Evolutionary conservation across 2,329 filamentous ascomycete genomes (phyloP), one percentile per base, ranked within the genome.

Genomic region (Cladosporium cucumerinum): DNA sequence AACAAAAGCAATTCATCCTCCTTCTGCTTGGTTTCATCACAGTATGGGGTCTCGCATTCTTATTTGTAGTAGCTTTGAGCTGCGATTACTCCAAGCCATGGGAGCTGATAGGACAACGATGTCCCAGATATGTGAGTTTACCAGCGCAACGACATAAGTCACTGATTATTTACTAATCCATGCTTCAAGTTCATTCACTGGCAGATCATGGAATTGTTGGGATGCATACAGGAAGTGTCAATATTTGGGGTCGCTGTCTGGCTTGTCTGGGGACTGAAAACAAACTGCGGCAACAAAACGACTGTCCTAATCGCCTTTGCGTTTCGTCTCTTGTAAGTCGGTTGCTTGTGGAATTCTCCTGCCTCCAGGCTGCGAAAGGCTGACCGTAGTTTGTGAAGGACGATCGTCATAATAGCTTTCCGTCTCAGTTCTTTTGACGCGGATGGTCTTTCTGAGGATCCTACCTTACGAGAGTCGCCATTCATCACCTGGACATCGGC

Each of bases 401-500:
- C 30, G 5, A n/a, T 52, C 10, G 25, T 25, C 5, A 28, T 52
- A 5, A 28, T 30, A 18, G 49, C 49, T 8, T 52, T 52, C 11
- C 49, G 25, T 52, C 49, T 52, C 5, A 52, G 16, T 16, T 25
- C 49, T 8, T 52, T 52, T 11, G 25, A 52, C 49, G 5, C 28
- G 23, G 49, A 28, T 49, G 63, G 54, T 25, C 25, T 28, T 18
- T 7, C 14, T 54, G 12, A 39, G 2, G 65, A 69, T 34, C 61
- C 65, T 5, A 66, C 63, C 3, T 25, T 69, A 1, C 48, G 46
- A 3, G 60, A 65, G 48, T 65, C 65, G 14, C 30, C 51, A 14
- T 68, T 65, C 51, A 59, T 69, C 25, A 54, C 48, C 25, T 66
- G 63, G 62, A 69, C 66, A 6, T 65, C 67, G 51, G 68, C 63